Percentiles rank a stretch among this genome's conserved stretches.
These are phyloP conservation scores for Leishmania gerbilli DNA, from an alignment of 208 protist species.

Conservation along the genomic window DNA sequence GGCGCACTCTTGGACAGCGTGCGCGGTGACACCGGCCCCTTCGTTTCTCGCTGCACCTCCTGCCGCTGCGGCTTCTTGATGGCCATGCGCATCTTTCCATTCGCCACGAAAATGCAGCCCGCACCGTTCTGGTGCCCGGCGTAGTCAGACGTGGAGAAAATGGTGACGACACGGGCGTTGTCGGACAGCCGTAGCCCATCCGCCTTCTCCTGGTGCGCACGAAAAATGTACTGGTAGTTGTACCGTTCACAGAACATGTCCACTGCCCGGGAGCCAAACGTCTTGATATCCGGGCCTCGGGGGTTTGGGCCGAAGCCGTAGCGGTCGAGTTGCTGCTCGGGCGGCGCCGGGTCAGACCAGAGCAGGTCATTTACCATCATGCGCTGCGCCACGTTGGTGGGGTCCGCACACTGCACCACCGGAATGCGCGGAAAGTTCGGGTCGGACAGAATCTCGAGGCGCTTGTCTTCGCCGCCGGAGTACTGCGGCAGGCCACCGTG, in stretches of 20 bases:
- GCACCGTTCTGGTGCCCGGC: conserved; percentile 91
- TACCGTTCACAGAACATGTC: conserved; percentile 93
- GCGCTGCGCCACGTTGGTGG: conserved; percentile 80
- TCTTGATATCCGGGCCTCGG: conserved; percentile 88
- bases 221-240: conserved; percentile 94
- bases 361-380: conserved; percentile 92
- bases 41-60: conserved; percentile 61
- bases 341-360: conserved; percentile 89
- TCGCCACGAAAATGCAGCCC: conserved; percentile 83
- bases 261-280: conserved; percentile 86
- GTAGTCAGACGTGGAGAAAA: conserved; percentile 94
- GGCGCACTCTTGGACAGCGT: conserved; percentile 64
- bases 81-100: conserved; percentile 89
- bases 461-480: conserved; percentile 84
- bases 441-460: conserved; percentile 85
- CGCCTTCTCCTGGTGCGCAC: conserved; percentile 92
- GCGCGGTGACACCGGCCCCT: conserved; percentile 69
- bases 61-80: conserved; percentile 88
- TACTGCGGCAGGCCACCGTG: conserved; percentile 95
- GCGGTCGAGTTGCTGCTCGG: conserved; percentile 82
- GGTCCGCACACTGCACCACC: conserved; percentile 85
- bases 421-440: conserved; percentile 87
- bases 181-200: conserved; percentile 90
- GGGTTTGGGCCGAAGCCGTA: conserved; percentile 92
- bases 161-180: conserved; percentile 90